Evolutionary conservation across 177 flowering plant species (phyloP).

Genomic region (Vitis hybrid): DNA sequence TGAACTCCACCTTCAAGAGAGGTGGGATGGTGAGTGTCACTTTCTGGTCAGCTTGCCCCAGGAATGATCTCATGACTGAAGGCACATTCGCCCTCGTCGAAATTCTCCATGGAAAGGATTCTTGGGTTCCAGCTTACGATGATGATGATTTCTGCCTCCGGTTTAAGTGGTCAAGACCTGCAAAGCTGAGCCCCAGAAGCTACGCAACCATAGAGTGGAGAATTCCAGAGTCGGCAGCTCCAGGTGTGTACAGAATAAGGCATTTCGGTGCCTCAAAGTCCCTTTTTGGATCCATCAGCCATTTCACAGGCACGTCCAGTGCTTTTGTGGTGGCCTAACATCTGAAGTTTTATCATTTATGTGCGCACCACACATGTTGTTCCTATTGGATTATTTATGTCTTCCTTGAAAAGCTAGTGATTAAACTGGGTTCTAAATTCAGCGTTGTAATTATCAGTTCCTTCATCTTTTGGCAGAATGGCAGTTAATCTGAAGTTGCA

Average conservation of each 20-base stretch:
- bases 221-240: conserved; percentile 56
- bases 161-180: conserved; percentile 86
- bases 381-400: background rate
- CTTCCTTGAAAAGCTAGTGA: too few relatives aligned
- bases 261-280: conserved; percentile 90
- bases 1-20: conserved; percentile 68
- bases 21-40: conserved; percentile 61
- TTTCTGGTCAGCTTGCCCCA: conserved; percentile 94
- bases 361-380: background rate
- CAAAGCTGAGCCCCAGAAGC: conserved; percentile 69
- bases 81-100: conserved; percentile 94
- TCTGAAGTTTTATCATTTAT: background rate
- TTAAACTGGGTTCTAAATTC: too few relatives aligned
- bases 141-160: conserved; percentile 95
- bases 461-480: too few relatives aligned
- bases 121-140: conserved; percentile 84
- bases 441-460: too few relatives aligned
- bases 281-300: conserved; percentile 63
- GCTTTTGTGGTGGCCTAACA: conserved; percentile 73
- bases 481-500: too few relatives aligned
- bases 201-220: conserved; percentile 86
- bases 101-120: conserved; percentile 50
- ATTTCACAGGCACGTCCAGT: conserved; percentile 80
- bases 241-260: conserved; percentile 81
- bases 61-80: conserved; percentile 95